Base-by-base conservation (phyloP, 371 early-diverging fungal species). In the Coemansia sp. region DNA sequence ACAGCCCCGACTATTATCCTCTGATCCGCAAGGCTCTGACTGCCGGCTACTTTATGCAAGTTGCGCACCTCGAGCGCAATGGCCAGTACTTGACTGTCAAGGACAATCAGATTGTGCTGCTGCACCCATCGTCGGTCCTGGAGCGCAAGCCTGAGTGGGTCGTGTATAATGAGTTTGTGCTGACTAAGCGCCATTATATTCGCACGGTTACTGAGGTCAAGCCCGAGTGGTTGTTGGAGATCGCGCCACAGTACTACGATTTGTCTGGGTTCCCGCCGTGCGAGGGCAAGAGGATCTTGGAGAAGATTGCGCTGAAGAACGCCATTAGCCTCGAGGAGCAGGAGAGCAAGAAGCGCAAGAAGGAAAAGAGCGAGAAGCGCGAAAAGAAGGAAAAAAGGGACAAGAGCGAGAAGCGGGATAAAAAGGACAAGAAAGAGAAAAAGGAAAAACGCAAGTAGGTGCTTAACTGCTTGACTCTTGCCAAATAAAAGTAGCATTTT, bases 1-100 rank as follows among this genome's bases (percentile, higher is more conserved):
- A 87, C 42, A 86, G 88, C 62, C 80, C 84, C 58, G 75, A 81
- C 10, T 95, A 92, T 51, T 95, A 93, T 70, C 79, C 77, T 29
- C 92, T 90, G 52, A 94, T 98, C 58, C 86, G 96, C 60, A 84
- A 86, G 71, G 94, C 97, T 1, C 77, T 99, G 63, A 77, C 87
- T 0, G 80, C 91, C 10, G 98, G 98, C 18, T 97, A 90, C 83
- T 98, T 97, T 76, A 98, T 97, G 98, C 97, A 97, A 75, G 95
- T 92, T 0, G 99, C 95, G 2, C 94, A 97, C 77, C 77, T 91
- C 52, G 95, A 96, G 64, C 83, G 89, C 36, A 85, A 86, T 5
- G 94, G 94, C 1, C 89, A 90, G 67, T 99, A 98, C 76, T 66
- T 93, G 69, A 98, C 98, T 0, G 86, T 90, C 62, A 97, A 96